Conservation (phyloP, 1,139 yeast genomes). For the Diutina neorugosa region DNA sequence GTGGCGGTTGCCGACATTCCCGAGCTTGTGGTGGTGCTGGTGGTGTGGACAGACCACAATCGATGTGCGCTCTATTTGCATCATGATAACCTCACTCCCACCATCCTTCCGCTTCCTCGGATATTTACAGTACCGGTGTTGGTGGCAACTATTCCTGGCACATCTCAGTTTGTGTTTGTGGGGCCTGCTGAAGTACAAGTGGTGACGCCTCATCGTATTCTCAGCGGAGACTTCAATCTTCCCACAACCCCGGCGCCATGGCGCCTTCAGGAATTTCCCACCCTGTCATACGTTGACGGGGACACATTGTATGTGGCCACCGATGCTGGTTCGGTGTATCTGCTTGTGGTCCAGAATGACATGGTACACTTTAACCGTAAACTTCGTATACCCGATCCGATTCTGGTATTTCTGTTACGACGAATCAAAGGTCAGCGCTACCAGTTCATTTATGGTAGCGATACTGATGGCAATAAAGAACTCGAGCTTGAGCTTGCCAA, state of each 20-base stretch:
- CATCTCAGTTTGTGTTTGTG: neutral
- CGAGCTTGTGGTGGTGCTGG: neutral
- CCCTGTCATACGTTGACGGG: neutral
- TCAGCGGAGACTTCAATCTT: neutral
- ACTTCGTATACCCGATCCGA: neutral
- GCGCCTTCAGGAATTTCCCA: neutral
- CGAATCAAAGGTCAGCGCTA: neutral
- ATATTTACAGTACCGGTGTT: neutral
- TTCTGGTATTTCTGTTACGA: neutral
- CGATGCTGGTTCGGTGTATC: neutral
- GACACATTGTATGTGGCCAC: neutral
- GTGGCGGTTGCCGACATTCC: neutral
- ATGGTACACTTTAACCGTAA: neutral
- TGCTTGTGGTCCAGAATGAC: neutral
- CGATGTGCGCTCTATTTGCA: neutral
- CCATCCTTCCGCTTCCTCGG: neutral
- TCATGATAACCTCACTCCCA: neutral
- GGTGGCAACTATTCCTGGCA: neutral
- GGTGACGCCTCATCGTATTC: neutral
- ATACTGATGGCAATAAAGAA: conserved; percentile 2
- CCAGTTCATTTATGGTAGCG: conserved; percentile 3
- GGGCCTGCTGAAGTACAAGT: neutral
- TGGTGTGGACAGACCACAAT: neutral
- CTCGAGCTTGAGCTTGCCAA: neutral
- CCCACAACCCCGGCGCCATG: neutral